Conservation (phyloP, 257 asterid genomes). For the Lycium ferocissimum region DNA sequence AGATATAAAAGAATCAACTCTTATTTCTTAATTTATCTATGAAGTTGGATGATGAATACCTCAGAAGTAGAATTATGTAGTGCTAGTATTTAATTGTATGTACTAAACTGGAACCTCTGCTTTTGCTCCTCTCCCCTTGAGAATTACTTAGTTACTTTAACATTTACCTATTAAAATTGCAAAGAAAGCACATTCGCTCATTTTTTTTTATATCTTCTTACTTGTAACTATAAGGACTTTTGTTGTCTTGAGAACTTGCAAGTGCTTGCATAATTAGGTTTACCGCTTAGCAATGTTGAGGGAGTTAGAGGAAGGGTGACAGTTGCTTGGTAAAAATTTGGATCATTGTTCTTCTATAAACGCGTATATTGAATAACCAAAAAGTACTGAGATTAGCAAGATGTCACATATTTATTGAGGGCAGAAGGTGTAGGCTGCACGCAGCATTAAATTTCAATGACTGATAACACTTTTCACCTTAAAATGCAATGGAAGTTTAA, state of each 20-base stretch:
- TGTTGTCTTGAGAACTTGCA: neutral
- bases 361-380: neutral
- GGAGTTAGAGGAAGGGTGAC: neutral
- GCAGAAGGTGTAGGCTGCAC: neutral
- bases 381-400: neutral
- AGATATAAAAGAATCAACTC: neutral
- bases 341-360: neutral
- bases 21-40: neutral
- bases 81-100: neutral
- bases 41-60: neutral
- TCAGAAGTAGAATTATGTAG: neutral
- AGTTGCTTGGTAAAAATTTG: neutral
- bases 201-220: neutral
- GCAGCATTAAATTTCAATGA: neutral
- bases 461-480: neutral
- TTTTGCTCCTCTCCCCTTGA: neutral
- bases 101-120: neutral
- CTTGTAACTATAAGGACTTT: neutral
- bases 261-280: neutral
- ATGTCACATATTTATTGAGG: neutral
- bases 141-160: neutral
- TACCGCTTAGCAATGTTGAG: neutral
- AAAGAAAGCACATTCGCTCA: neutral
- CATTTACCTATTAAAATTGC: slow-evolving; percentile 15
- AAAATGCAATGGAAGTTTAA: neutral